Percentiles rank a stretch among this genome's conserved stretches.
Evolutionary conservation across 495 filamentous ascomycete genomes (phyloP).

Genomic region (Emericellopsis terricola): DNA sequence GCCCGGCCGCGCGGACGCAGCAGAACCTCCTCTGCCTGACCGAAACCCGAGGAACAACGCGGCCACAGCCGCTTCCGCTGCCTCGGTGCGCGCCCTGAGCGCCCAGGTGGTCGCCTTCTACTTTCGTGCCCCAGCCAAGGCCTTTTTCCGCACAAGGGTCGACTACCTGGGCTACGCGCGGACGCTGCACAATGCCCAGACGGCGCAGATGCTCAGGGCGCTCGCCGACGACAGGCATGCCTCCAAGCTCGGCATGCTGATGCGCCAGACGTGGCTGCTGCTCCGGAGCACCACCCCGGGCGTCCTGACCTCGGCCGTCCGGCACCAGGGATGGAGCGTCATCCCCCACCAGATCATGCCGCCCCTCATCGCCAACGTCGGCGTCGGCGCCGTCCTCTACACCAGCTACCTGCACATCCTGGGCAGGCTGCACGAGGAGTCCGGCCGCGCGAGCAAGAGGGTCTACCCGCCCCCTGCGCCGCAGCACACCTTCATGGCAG

Average conservation of each 20-base stretch:
- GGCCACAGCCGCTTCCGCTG: slow-evolving; percentile 55
- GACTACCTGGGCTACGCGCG: slow-evolving; percentile 47
- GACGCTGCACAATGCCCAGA: slow-evolving; percentile 18
- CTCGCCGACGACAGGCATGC: slow-evolving; percentile 8
- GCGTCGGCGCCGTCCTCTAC: slow-evolving; percentile 71
- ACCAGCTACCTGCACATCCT: slow-evolving; percentile 75
- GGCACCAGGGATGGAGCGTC: slow-evolving; percentile 66
- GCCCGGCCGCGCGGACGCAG: slow-evolving; percentile 1
- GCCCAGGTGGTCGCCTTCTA: slow-evolving; percentile 72
- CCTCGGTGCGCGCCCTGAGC: slow-evolving; percentile 60
- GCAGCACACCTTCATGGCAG: slow-evolving; percentile 51
- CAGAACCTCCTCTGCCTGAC: slow-evolving; percentile 8
- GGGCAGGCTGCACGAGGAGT: slow-evolving; percentile 51
- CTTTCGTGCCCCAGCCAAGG: slow-evolving; percentile 74
- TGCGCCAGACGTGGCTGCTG: slow-evolving; percentile 31
- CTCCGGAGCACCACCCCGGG: slow-evolving; percentile 60
- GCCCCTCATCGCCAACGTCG: slow-evolving; percentile 71
- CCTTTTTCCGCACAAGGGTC: slow-evolving; percentile 75
- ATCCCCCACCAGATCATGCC: slow-evolving; percentile 79
- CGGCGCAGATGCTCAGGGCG: slow-evolving; percentile 6
- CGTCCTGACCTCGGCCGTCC: slow-evolving; percentile 60
- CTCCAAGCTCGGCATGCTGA: slow-evolving; percentile 10
- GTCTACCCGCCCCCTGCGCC: slow-evolving; percentile 58
- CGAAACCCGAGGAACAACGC: slow-evolving; percentile 44
- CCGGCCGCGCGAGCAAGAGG: slow-evolving; percentile 45